Evolutionary conservation across 208 protist species (phyloP).

Genomic region (Naegleria fowleri): DNA sequence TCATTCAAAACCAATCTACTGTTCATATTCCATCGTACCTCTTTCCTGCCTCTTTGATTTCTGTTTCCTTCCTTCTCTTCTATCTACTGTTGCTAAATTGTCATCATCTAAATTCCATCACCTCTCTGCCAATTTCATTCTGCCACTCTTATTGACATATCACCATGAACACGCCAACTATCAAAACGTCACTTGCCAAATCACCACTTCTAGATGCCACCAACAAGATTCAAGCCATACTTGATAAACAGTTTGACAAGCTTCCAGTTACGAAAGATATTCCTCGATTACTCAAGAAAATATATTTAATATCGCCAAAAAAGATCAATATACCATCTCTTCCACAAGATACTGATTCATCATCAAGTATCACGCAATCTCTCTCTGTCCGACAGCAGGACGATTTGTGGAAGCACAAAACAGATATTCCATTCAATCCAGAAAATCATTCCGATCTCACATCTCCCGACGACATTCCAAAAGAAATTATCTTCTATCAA

Average conservation of each 20-base stretch:
- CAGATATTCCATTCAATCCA: not conserved
- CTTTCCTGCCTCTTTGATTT: no score
- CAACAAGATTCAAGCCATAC: not conserved
- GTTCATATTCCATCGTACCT: no score
- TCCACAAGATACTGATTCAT: not conserved
- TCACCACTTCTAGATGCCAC: not conserved
- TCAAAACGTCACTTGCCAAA: no score
- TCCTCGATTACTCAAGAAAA: not conserved
- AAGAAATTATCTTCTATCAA: constrained; percentile 3
- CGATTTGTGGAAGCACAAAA: not conserved
- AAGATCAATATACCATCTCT: not conserved
- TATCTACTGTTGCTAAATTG: no score
- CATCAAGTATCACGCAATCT: not conserved
- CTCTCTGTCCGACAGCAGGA: not conserved
- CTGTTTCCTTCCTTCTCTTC: no score
- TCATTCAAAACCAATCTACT: no score
- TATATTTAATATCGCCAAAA: not conserved
- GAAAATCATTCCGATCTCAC: not conserved
- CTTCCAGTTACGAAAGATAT: not conserved
- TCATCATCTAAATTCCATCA: no score
- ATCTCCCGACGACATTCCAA: not conserved
- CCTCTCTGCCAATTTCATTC: no score
- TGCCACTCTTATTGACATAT: no score
- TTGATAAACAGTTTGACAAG: not conserved
- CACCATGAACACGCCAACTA: no score